A percentile compares a stretch with the other conserved stretches of the same genome.
Conservation (phyloP, 805 yeast genomes). For the Schwanniomyces polymorphus region DNA sequence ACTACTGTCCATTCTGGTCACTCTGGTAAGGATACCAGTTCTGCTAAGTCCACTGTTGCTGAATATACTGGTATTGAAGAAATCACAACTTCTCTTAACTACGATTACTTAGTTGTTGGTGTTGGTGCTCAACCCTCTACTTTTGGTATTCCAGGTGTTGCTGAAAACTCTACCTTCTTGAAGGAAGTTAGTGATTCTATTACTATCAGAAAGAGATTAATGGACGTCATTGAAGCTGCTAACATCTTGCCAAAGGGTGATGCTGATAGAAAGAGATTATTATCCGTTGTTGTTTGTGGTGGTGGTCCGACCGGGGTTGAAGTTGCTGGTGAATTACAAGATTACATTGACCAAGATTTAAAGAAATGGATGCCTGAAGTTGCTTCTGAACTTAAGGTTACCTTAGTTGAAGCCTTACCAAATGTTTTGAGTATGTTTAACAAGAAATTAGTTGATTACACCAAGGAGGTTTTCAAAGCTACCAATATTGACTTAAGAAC, state of each 20-base stretch:
- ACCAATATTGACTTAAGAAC: constrained; percentile 73
- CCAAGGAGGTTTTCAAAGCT: constrained; percentile 70
- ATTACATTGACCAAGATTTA: constrained; percentile 89
- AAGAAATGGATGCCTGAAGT: constrained; percentile 86
- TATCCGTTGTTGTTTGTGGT: constrained; percentile 90
- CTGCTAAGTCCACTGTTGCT: constrained; percentile 38
- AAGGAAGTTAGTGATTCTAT: constrained; percentile 90
- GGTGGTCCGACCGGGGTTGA: constrained; percentile 99
- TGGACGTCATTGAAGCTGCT: constrained; percentile 89
- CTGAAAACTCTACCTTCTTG: constrained; percentile 81
- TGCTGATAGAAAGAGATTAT: constrained; percentile 79
- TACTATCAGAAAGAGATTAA: constrained; percentile 75
- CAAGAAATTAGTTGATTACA: constrained; percentile 69
- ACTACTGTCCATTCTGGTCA: constrained; percentile 57
- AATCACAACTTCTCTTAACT: constrained; percentile 49
- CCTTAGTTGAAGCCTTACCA: constrained; percentile 89
- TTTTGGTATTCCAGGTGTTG: constrained; percentile 93
- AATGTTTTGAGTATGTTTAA: constrained; percentile 79
- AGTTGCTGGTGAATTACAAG: constrained; percentile 94
- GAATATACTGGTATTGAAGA: constrained; percentile 44
- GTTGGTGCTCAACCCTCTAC: constrained; percentile 96
- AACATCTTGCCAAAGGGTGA: constrained; percentile 71
- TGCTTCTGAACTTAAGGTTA: constrained; percentile 76
- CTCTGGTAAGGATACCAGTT: constrained; percentile 49
- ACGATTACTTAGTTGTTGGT: constrained; percentile 86